Evolutionary conservation across 106 monocot genomes (phyloP).

Genomic region (Platanthera zijinensis): DNA sequence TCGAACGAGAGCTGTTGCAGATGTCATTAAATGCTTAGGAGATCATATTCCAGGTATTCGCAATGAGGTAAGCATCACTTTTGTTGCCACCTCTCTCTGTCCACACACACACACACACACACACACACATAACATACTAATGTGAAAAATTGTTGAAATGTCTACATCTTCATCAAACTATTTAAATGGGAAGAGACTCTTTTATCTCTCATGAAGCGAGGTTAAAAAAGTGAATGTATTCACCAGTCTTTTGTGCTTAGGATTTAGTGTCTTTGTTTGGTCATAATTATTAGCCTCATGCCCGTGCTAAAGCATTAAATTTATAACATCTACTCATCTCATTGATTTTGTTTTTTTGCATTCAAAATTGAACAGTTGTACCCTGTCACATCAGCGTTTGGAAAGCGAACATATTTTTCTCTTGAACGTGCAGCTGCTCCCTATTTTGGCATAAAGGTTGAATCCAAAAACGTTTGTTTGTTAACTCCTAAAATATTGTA

Average conservation of each 20-base stretch:
- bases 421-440: conserved; percentile 96
- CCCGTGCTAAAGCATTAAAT: no score
- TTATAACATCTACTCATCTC: not conserved
- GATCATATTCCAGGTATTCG: conserved; percentile 82
- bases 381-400: conserved; percentile 80
- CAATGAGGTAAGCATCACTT: conserved; percentile 55
- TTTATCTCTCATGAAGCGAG: no score
- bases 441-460: conserved; percentile 97
- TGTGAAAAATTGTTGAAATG: no score
- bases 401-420: conserved; percentile 59
- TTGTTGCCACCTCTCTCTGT: no score
- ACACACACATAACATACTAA: no score
- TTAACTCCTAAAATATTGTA: not conserved
- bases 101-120: no score
- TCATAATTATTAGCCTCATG: no score
- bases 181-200: no score
- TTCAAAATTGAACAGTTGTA: conserved; percentile 41
- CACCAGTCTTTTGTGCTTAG: no score
- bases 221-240: no score
- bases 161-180: no score
- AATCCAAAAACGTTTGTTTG: not conserved
- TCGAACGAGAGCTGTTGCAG: conserved; percentile 60
- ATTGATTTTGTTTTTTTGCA: conserved; percentile 4
- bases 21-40: conserved; percentile 54
- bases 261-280: no score